phyloP scores from a whole-genome alignment of 257 asterid genomes.

The Nicotiana tomentosiformis region DNA sequence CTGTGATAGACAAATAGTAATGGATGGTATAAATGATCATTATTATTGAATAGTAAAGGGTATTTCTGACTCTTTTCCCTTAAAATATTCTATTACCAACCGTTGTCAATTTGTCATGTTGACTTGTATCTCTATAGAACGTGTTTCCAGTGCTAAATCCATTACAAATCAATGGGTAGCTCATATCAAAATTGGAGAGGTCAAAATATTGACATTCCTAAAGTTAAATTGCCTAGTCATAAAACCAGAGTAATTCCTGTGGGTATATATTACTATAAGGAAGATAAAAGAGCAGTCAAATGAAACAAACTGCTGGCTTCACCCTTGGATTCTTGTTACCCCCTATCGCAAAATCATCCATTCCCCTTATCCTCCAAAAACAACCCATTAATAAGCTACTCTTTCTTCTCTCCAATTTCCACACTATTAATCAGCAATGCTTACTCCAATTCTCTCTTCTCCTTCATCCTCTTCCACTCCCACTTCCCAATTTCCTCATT shows the following conservation, averaged over 20 bases:
- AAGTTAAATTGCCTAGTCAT: neutral
- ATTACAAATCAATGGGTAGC: neutral
- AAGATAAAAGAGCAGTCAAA: too few species aligned
- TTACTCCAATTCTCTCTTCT: constrained; percentile 16
- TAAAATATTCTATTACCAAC: too few species aligned
- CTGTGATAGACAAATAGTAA: too few species aligned
- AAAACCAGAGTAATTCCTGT: neutral
- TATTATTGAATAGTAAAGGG: too few species aligned
- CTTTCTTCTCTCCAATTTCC: constrained; percentile 78
- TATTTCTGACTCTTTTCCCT: too few species aligned
- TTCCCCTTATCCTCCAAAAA: too few species aligned
- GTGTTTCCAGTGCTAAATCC: neutral
- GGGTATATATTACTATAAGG: neutral
- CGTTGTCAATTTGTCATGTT: neutral
- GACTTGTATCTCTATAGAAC: neutral
- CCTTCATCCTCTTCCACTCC: constrained; percentile 12
- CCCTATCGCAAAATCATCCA: too few species aligned
- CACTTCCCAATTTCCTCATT: neutral
- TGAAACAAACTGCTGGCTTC: too few species aligned
- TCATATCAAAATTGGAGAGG: neutral
- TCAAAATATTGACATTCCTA: neutral
- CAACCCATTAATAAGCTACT: constrained; percentile 7
- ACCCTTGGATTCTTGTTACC: too few species aligned
- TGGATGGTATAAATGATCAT: too few species aligned
- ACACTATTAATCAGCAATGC: constrained; percentile 12